A percentile compares a stretch with the other conserved stretches of the same genome.
These are phyloP conservation scores for Haematococcus sp. DNA, from an alignment of 139 green algal genomes.

Conservation along the genomic window DNA sequence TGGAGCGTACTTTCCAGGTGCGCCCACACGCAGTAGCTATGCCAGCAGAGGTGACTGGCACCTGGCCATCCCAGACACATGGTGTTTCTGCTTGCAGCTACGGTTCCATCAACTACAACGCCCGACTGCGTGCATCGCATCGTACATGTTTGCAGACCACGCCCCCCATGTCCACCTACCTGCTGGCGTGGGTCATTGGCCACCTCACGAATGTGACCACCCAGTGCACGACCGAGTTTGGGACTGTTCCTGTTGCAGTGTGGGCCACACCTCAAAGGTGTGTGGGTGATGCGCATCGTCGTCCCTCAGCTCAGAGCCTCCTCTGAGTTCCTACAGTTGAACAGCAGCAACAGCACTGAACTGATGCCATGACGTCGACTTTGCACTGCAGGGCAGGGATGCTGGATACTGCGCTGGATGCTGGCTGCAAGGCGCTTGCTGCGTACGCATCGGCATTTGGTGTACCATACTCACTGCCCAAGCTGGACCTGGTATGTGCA, in stretches of 20 bases:
- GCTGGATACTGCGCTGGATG: slow-evolving; percentile 32
- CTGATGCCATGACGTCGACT: too few relatives aligned
- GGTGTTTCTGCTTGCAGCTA: too few relatives aligned
- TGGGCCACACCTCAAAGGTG: slow-evolving; percentile 64
- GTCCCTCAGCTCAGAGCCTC: not conserved
- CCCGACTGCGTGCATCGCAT: too few relatives aligned
- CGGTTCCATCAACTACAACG: too few relatives aligned
- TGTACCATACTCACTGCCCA: slow-evolving; percentile 12
- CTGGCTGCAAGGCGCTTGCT: slow-evolving; percentile 36
- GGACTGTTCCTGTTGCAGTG: slow-evolving; percentile 36
- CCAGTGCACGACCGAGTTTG: slow-evolving; percentile 5
- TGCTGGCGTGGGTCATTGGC: slow-evolving; percentile 76
- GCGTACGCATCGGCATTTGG: slow-evolving; percentile 10
- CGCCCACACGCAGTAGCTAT: not conserved
- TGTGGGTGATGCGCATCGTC: not conserved
- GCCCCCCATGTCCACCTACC: slow-evolving; percentile 84
- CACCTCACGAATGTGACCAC: slow-evolving; percentile 43
- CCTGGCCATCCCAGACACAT: too few relatives aligned
- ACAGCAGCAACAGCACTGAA: too few relatives aligned
- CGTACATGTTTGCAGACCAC: too few relatives aligned
- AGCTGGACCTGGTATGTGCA: slow-evolving; percentile 43
- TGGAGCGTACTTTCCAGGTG: slow-evolving; percentile 13
- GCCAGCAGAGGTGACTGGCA: too few relatives aligned
- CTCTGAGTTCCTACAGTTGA: too few relatives aligned
- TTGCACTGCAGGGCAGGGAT: slow-evolving; percentile 29